Evolutionary conservation across 805 yeast species (phyloP).

Genomic region (Ogataea nitratoaversa): DNA sequence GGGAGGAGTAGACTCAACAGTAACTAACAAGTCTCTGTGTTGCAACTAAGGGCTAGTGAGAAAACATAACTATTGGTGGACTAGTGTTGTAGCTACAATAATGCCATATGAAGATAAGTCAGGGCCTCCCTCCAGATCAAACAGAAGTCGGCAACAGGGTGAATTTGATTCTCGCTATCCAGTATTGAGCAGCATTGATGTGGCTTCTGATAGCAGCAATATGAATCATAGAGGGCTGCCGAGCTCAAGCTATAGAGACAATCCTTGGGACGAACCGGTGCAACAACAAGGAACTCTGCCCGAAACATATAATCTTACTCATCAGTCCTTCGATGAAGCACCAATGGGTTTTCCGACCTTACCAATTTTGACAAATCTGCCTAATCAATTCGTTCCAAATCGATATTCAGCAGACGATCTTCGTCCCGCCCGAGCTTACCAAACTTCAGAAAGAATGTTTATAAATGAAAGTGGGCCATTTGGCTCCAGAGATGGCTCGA

Average conservation of each 20-base stretch:
- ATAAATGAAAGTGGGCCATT: slow-evolving; percentile 3
- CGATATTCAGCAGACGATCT: not conserved
- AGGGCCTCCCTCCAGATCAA: not conserved
- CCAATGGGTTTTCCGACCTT: slow-evolving; percentile 12
- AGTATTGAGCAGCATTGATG: not conserved
- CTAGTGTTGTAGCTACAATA: not conserved
- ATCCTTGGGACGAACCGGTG: slow-evolving; percentile 10
- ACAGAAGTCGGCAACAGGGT: not conserved
- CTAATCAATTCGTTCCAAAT: not conserved
- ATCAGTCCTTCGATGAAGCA: slow-evolving; percentile 8
- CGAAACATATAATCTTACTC: slow-evolving; percentile 5
- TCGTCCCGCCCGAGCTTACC: not conserved
- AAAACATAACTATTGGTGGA: too few species aligned
- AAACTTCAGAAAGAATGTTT: slow-evolving; percentile 8
- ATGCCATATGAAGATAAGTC: not conserved
- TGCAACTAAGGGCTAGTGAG: too few species aligned
- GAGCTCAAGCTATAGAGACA: not conserved
- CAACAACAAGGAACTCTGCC: slow-evolving; percentile 3
- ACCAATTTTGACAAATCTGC: not conserved
- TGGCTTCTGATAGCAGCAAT: not conserved
- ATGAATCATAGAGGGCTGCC: not conserved
- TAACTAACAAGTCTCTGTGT: too few species aligned
- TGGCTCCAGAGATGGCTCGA: slow-evolving; percentile 6
- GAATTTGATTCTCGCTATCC: not conserved
- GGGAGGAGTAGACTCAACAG: too few species aligned